phyloP scores from a whole-genome alignment of 495 filamentous ascomycete genomes.

The Tuber borchii region DNA sequence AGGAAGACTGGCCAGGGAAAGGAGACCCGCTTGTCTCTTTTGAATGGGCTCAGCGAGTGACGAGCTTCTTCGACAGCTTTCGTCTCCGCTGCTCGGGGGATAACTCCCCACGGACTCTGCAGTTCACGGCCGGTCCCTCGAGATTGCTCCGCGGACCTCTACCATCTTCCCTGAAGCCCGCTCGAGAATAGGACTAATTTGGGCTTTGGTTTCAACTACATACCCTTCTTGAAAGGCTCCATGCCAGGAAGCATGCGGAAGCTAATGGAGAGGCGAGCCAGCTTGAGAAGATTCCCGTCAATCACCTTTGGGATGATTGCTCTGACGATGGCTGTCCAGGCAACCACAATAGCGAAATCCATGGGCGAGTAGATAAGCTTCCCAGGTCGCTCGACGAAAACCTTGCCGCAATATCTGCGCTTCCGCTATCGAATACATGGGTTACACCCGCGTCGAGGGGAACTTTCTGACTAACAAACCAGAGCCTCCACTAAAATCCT shows the following conservation, averaged over 20 bases:
- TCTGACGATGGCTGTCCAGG: conserved; percentile 98
- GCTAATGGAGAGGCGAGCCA: conserved; percentile 90
- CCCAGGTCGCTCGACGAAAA: conserved; percentile 93
- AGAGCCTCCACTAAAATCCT: conserved; percentile 92
- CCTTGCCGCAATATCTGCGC: conserved; percentile 78
- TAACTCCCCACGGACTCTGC: too few relatives aligned
- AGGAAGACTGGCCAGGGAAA: too few relatives aligned
- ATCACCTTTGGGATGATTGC: conserved; percentile 93
- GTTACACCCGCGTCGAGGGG: conserved; percentile 81
- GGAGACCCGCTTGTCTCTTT: too few relatives aligned
- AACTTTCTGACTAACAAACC: conserved; percentile 82
- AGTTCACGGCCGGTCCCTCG: conserved; percentile 69
- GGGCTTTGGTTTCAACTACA: conserved; percentile 82
- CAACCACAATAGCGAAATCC: conserved; percentile 98
- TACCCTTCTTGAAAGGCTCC: conserved; percentile 92
- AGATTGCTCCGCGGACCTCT: conserved; percentile 93
- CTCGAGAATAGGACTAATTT: conserved; percentile 96
- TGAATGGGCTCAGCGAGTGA: too few relatives aligned
- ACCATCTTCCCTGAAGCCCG: conserved; percentile 99
- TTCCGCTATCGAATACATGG: conserved; percentile 80
- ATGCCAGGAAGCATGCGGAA: conserved; percentile 96
- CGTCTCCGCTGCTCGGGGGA: too few relatives aligned
- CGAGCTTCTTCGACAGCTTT: too few relatives aligned
- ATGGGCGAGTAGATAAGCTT: conserved; percentile 94
- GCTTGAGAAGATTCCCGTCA: conserved; percentile 87